Base-by-base conservation (phyloP, 768 basidiomycete genomes). In the Podaxis sp. region DNA sequence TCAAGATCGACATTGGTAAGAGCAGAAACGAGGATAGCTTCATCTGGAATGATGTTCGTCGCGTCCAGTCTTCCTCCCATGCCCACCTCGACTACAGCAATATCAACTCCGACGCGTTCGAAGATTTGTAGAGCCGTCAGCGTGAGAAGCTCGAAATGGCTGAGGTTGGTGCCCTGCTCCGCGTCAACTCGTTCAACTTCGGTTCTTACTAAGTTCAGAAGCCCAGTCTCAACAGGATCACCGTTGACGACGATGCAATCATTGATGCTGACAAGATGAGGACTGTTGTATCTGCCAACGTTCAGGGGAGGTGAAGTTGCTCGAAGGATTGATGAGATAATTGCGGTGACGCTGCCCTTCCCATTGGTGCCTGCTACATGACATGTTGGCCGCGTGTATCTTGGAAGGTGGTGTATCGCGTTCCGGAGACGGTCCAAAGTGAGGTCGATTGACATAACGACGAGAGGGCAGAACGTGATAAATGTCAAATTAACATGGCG, bases 291-390 rank as follows among this genome's bases (percentile, higher is more conserved):
- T 37, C 90, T 81, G 5, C 93, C 97, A 10, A 91, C 79, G 21
- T 76, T 76, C 55, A 90, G 77, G 0, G 77, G 72, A n/a, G 87
- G 76, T 0, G 77, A 73, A 5, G 87, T 79, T 4, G 79, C 72
- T 4, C 70, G 69, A 6, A 98, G 75, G 66, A 93, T 89, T 46
- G 92, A 92, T 0, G 91, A 84, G 10, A 97, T 71, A 37, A 94
- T 77, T 4, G 89, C 88, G 0, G 93, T 87, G 11, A 96, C 93
- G 65, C 92, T 95, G 37, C 97, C 97, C 73, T 98, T 99, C 7
- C 96, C 96, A 73, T 99, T 98, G 0, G 97, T 99, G 0, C 97
- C 97, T 6, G 94, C 87, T 60, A 98, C 82, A 68, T 99, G 97
- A 37, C 91, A 78, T 0, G 94, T 93, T 0, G 94, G 96, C 1